These are phyloP conservation scores for Fomitopsis palustris DNA, from an alignment of 1,284 basidiomycete species.

Conservation along the genomic window DNA sequence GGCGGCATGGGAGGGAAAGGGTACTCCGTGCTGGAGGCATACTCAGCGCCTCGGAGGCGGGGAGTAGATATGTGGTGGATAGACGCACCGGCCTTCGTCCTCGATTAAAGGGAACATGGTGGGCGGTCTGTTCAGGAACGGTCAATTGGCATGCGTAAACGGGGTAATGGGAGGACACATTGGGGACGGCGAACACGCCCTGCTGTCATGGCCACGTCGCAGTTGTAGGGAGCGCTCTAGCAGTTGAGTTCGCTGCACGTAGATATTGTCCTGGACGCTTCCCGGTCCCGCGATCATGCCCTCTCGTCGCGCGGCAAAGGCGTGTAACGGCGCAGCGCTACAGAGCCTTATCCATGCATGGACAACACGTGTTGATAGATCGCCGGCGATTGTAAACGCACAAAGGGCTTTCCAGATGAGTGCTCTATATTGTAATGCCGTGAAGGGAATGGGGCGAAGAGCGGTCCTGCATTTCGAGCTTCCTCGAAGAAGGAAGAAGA, in stretches of 20 bases:
- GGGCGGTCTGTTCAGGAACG: conserved; percentile 11
- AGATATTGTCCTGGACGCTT: conserved; percentile 17
- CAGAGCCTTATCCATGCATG: conserved; percentile 11
- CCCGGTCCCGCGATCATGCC: conserved; percentile 15
- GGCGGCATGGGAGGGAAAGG: conserved; percentile 16
- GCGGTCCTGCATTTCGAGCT: neutral
- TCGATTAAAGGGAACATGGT: conserved; percentile 3
- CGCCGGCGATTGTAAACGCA: neutral
- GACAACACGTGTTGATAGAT: conserved; percentile 23
- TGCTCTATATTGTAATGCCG: neutral
- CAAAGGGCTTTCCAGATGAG: neutral
- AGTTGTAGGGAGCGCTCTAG: conserved; percentile 10
- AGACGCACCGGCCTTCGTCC: conserved; percentile 3
- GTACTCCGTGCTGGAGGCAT: conserved; percentile 14
- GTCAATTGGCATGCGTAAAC: conserved; percentile 7
- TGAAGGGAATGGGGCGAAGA: neutral
- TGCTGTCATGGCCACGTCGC: conserved; percentile 17
- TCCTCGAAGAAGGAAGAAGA: neutral
- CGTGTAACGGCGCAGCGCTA: conserved; percentile 16
- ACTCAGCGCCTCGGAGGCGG: neutral
- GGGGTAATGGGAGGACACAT: conserved; percentile 11
- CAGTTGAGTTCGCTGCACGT: conserved; percentile 7
- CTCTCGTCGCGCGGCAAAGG: conserved; percentile 19
- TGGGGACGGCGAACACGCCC: conserved; percentile 7
- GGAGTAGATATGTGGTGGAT: conserved; percentile 8